Percentiles rank a stretch among this genome's conserved stretches.
These are phyloP conservation scores for Chaetomium sp. DNA, from an alignment of 2,329 filamentous ascomycete genomes.

Conservation along the genomic window DNA sequence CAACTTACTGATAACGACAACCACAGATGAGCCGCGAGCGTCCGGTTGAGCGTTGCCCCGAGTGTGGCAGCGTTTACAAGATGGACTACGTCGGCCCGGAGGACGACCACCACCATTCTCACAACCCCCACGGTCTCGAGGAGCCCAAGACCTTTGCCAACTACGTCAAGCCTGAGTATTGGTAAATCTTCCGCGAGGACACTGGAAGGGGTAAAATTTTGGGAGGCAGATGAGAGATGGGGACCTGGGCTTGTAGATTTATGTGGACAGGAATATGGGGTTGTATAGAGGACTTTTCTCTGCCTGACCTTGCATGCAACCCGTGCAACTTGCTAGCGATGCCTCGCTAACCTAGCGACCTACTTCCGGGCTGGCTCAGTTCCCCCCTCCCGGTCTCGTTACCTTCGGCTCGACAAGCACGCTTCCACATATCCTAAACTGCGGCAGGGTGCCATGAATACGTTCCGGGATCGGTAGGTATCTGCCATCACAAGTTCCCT, in stretches of 20 bases:
- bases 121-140: conserved; percentile 57
- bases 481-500: too few species aligned
- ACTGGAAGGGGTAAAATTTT: background rate
- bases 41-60: conserved; percentile 88
- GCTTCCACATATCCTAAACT: too few species aligned
- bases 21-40: conserved; percentile 74
- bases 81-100: conserved; percentile 90
- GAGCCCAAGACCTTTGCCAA: conserved; percentile 97
- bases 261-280: conserved; percentile 14
- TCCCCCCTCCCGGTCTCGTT: too few species aligned
- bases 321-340: background rate
- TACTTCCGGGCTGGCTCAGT: too few species aligned
- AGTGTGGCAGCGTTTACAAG: conserved; percentile 96
- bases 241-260: conserved; percentile 20
- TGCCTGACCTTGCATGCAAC: conserved; percentile 3
- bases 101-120: conserved; percentile 51
- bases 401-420: too few species aligned
- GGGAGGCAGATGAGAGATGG: background rate
- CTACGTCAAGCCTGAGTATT: conserved; percentile 92
- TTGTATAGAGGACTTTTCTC: conserved; percentile 23
- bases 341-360: too few species aligned
- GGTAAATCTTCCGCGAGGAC: conserved; percentile 43
- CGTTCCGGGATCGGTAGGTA: too few species aligned
- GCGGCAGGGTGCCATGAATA: too few species aligned
- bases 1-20: background rate